Evolutionary conservation across 768 basidiomycete species (phyloP).

Genomic region (Trametes maxima): DNA sequence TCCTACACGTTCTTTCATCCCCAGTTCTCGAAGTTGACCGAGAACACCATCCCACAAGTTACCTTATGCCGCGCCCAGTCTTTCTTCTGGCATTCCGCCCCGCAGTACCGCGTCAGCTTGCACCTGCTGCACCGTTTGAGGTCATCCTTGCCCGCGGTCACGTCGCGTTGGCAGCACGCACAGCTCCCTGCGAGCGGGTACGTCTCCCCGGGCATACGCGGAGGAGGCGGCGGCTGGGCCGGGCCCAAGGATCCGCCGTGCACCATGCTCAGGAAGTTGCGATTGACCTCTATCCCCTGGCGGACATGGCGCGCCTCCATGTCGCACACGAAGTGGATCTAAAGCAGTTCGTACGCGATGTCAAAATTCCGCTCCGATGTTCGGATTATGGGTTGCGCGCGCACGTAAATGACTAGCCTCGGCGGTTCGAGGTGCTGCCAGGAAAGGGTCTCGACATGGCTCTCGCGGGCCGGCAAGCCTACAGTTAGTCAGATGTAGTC

Average conservation of each 20-base stretch:
- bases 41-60: conserved; percentile 1
- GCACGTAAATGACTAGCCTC: conserved; percentile 10
- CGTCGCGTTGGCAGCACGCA: conserved; percentile 16
- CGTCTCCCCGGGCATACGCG: background rate
- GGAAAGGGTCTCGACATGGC: conserved; percentile 12
- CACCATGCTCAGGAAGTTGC: conserved; percentile 1
- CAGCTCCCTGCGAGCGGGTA: conserved; percentile 17
- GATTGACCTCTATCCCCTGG: background rate
- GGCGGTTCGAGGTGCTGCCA: conserved; percentile 16
- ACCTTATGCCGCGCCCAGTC: conserved; percentile 17
- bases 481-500: background rate
- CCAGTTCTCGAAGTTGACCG: conserved; percentile 21
- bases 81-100: conserved; percentile 12
- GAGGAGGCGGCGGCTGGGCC: background rate
- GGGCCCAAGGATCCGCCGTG: conserved; percentile 4
- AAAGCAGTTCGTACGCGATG: background rate
- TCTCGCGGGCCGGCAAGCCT: conserved; percentile 8
- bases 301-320: conserved; percentile 14
- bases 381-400: background rate
- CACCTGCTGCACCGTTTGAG: conserved; percentile 13
- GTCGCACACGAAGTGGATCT: conserved; percentile 18
- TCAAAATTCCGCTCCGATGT: background rate
- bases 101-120: conserved; percentile 14
- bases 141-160: background rate
- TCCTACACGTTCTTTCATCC: background rate